Evolutionary conservation across 306 rosid species (phyloP).

Genomic region (Citrullus colocynthis): DNA sequence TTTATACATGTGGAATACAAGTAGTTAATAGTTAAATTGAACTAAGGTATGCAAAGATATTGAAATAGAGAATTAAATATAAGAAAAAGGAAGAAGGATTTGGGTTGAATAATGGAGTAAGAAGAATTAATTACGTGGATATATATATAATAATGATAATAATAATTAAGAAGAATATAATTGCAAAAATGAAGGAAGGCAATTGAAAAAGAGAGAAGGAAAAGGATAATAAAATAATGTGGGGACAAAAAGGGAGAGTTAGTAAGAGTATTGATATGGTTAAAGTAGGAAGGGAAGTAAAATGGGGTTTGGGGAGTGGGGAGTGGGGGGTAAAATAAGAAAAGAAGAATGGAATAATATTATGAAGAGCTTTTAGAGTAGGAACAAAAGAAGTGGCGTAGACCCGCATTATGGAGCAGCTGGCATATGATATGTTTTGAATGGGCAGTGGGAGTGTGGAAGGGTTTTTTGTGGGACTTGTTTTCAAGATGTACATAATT

Average conservation of each 20-base stretch:
- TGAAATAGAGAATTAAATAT: background rate
- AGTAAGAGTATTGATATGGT: no score
- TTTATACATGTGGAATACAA: no score
- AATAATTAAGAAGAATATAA: no score
- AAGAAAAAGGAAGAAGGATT: background rate
- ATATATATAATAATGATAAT: no score
- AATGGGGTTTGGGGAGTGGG: background rate
- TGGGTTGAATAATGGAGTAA: no score
- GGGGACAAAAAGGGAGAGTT: background rate
- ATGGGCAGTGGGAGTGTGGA: slow-evolving; percentile 1
- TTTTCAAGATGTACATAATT: slow-evolving; percentile 4
- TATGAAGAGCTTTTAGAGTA: background rate
- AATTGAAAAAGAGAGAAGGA: no score
- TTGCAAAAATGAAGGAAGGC: background rate
- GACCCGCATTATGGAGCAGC: slow-evolving; percentile 6
- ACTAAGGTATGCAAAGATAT: background rate
- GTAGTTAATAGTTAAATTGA: no score
- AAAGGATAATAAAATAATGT: background rate
- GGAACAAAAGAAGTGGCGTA: slow-evolving; percentile 10
- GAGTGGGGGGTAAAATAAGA: background rate
- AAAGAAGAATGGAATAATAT: slow-evolving; percentile 4
- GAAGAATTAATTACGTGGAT: no score
- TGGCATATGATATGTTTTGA: slow-evolving; percentile 5
- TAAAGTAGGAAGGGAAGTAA: background rate
- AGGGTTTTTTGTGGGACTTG: background rate